These are phyloP conservation scores for Ciborinia camelliae DNA, from an alignment of 2,329 filamentous ascomycete genomes.

Conservation along the genomic window DNA sequence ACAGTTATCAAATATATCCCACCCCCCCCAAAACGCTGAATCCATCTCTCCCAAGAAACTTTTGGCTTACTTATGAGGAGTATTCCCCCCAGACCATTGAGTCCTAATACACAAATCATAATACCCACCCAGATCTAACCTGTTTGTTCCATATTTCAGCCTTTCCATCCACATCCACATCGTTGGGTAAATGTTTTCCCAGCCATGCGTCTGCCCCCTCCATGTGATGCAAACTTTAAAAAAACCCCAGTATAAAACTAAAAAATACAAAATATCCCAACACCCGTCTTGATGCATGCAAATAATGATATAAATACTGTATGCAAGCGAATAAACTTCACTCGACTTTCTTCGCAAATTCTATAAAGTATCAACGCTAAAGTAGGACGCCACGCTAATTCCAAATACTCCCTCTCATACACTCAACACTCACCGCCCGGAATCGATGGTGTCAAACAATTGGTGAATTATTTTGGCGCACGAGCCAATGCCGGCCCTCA, in stretches of 20 bases:
- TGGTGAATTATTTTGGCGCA: too few relatives aligned
- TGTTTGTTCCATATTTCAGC: background rate
- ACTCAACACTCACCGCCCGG: conserved; percentile 45
- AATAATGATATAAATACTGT: conserved; percentile 10
- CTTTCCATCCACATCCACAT: background rate
- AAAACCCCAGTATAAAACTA: background rate
- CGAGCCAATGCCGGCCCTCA: too few relatives aligned
- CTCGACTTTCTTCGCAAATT: too few relatives aligned
- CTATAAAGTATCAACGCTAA: too few relatives aligned
- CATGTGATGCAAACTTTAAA: background rate
- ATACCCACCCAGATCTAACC: background rate
- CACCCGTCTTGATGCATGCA: conserved; percentile 16
- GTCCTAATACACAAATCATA: background rate
- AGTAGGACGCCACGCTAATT: too few relatives aligned
- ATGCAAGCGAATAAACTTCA: background rate
- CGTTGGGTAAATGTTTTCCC: background rate
- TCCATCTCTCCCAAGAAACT: background rate
- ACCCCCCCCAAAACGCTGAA: background rate
- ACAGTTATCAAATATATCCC: background rate
- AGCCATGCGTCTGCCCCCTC: too few relatives aligned
- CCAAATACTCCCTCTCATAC: conserved; percentile 37
- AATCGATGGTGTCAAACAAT: conserved; percentile 44
- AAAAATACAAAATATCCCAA: conserved; percentile 9
- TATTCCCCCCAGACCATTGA: background rate
- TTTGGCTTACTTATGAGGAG: background rate